Evolutionary conservation across 2,329 filamentous ascomycete genomes (phyloP), one percentile per base, ranked within the genome.

Genomic region (Diaporthe vexans): DNA sequence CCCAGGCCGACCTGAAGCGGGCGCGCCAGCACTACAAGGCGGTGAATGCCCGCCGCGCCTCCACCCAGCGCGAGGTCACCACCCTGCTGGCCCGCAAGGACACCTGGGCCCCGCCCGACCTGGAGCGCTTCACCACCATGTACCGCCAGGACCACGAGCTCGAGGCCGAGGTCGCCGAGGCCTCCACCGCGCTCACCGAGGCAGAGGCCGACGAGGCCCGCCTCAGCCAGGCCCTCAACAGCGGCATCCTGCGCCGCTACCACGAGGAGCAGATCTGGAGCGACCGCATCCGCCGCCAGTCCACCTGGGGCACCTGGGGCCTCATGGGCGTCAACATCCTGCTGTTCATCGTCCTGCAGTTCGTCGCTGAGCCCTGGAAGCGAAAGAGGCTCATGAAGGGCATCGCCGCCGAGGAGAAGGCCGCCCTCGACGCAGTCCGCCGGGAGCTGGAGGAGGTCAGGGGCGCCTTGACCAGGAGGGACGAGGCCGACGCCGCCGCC

Each of bases 211-310:
- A 94, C 43, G 91, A 97, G 75, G 94, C 98, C 84, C 92, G 94
- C 76, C 90, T 95, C 0, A 90, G 92, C 72, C 90, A 92, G 70
- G 90, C 92, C 79, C 86, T 99, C 71, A 96, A 94, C 81, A 92
- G 93, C 76, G 92, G 93, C 68, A 98, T 98, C 79, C 87, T 98
- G 69, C 94, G 94, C 76, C 91, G 97, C 75, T 99, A 99, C 84
- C 97, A 99, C 83, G 97, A 99, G 85, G 97, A 99, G 86, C 97
- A 99, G 86, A 97, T 99, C 73, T 99, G 97, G 97, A 97, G 94
- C 81, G 97, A 99, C 82, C 96, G 97, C 79, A 99, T 99, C 81
- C 90, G 97, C 48, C 89, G 97, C 77, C 98, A 98, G 88, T 97
- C 94, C 82, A 99, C 97, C 0, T 99, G 97, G 97, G 96, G 97